Evolutionary conservation across 2,329 filamentous ascomycete genomes (phyloP), one percentile per base, ranked within the genome.

Genomic region (Phaeosphaeria sp.): DNA sequence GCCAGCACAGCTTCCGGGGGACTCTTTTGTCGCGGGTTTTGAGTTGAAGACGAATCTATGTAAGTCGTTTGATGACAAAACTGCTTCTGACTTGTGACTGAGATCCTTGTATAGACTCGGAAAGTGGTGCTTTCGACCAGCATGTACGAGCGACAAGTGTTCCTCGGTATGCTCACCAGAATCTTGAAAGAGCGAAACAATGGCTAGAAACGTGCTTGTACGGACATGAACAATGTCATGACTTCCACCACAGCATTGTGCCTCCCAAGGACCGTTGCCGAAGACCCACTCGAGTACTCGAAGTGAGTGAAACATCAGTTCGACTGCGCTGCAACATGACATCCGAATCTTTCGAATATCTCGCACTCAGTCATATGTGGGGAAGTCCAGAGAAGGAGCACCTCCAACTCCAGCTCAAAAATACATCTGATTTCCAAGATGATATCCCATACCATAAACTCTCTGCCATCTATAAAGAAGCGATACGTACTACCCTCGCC

Each of bases 281-380:
- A 30, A 30, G 25, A 11, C 30, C 61, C 11, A 57, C 58, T 1
- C 46, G 61, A 1, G 46, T 62, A 0, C 49, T 64, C 1, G 56
- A 64, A 25, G 30, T 63, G 11, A 43, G 15, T 1, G 10, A 11
- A 0, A 30, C 6, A 1, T 53, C 2, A 1, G 46, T 55, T 0
- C 46, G 22, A 10, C 46, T 63, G 3, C 53, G 54, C 6, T 59
- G 56, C n/a, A 36, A 59, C 13, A 57, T 62, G 51, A 11, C 21
- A 0, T 33, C 58, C 11, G 21, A 55, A 18, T 0, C 10, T 0
- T 62, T 55, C 7, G 52, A 60, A 7, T 64, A 64, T 13, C 48
- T 64, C 0, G 54, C 44, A 0, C 22, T 64, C 1, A 60, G 59
- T n/a, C 52, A 64, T 10, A 64, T 64, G 59, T 64, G 59, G 62